Evolutionary conservation across 1,284 basidiomycete genomes (phyloP), one percentile per base, ranked within the genome.

Genomic region (Apiotrichum domesticum): DNA sequence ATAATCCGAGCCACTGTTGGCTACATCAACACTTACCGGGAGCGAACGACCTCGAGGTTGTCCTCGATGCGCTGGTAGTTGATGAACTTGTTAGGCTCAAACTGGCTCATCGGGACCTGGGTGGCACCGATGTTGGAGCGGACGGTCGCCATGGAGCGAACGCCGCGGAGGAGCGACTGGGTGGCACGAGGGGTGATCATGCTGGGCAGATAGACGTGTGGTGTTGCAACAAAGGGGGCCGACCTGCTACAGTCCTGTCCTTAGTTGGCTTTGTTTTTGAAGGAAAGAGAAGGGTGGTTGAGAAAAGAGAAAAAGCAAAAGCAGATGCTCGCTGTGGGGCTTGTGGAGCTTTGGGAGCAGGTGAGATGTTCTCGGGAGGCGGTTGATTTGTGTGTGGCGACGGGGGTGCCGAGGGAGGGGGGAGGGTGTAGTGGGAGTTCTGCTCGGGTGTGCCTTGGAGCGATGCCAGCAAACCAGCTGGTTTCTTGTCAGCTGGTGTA

Each of bases 61-160:
- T 95, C 91, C 80, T 95, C 92, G 73, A 95, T 96, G 62, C 92
- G 86, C 80, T 95, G 93, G 79, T 97, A 97, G 85, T 97, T 96
- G 80, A 97, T 94, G 77, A 83, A 95, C 62, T 84, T 70, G 48
- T 71, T 73, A 65, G 84, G 85, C 70, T 84, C 86, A 73, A 87
- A 85, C 79, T 95, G 91, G 52, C 88, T 90, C 91, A 96, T 95
- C 67, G 88, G 79, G 55, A 96, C 92, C 81, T 93, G 92, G 65
- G 86, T 92, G 75, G 91, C 89, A 61, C 90, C 91, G 68, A 95
- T 94, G 29, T 60, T 57, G 15, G 66, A 65, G 47, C 66, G 61
- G 52, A 73, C 69, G 53, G 73, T 72, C 47, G 73, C 73, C 66
- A 71, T 70, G 21, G 68, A 66, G 53, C 66, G 65, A 63, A 46